phyloP scores from a whole-genome alignment of 1,139 yeast species.

The Taiozyma sp. region DNA sequence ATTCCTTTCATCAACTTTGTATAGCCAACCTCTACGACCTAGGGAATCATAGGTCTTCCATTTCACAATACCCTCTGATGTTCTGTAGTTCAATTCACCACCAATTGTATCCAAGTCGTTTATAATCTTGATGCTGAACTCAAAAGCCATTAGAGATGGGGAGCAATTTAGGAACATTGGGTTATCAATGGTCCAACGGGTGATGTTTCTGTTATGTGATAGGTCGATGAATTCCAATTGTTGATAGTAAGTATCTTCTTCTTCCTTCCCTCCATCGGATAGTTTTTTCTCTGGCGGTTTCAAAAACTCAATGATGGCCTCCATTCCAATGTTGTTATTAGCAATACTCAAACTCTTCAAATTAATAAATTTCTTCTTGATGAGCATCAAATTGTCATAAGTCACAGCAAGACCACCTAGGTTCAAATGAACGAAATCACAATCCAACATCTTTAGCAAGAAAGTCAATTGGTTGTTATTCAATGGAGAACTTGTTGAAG shows the following conservation, averaged over 20 bases:
- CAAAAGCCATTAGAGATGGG: constrained; percentile 35
- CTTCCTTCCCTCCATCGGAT: neutral
- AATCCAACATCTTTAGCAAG: constrained; percentile 41
- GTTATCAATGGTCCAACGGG: constrained; percentile 51
- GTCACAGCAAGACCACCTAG: constrained; percentile 74
- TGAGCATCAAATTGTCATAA: constrained; percentile 46
- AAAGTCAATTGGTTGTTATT: constrained; percentile 55
- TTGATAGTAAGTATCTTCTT: constrained; percentile 23
- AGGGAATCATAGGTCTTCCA: constrained; percentile 42
- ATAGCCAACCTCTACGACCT: constrained; percentile 85
- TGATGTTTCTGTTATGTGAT: constrained; percentile 44
- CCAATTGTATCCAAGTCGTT: constrained; percentile 43
- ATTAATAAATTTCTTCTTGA: constrained; percentile 48
- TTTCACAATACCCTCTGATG: constrained; percentile 40
- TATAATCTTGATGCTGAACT: constrained; percentile 42
- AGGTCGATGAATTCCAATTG: constrained; percentile 43
- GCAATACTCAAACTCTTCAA: constrained; percentile 63
- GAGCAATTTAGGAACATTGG: constrained; percentile 38
- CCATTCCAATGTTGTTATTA: constrained; percentile 48
- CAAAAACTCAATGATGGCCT: constrained; percentile 46
- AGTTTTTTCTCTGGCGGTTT: constrained; percentile 23
- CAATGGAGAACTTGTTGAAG: constrained; percentile 60
- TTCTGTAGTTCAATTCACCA: constrained; percentile 38
- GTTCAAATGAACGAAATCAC: constrained; percentile 48
- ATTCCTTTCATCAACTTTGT: constrained; percentile 40